Conservation (phyloP, 2,329 filamentous ascomycete species). For the Trichoderma endophyticum region DNA sequence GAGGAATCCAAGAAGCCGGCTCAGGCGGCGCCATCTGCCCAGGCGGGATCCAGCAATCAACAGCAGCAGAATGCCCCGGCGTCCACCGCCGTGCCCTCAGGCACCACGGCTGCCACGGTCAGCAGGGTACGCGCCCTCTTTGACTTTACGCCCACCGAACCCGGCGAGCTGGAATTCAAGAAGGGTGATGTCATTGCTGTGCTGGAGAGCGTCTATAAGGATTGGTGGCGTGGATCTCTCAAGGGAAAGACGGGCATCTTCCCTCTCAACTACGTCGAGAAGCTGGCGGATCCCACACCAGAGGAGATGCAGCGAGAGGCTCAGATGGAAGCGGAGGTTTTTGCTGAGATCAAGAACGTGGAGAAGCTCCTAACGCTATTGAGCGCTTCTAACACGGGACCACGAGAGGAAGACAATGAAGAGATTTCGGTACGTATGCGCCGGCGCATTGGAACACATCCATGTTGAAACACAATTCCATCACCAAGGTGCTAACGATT, state of each 20-base stretch:
- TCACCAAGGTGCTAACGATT: slow-evolving; percentile 27
- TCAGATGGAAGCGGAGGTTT: slow-evolving; percentile 79
- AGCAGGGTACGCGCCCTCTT: slow-evolving; percentile 90
- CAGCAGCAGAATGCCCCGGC: slow-evolving; percentile 37
- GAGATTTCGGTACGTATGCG: slow-evolving; percentile 72
- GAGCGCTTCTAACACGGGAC: slow-evolving; percentile 78
- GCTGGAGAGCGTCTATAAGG: slow-evolving; percentile 95
- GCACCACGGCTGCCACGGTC: slow-evolving; percentile 93
- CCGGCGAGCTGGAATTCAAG: slow-evolving; percentile 91
- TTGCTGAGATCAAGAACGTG: slow-evolving; percentile 62
- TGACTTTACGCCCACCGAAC: slow-evolving; percentile 91
- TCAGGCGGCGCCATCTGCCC: slow-evolving; percentile 30
- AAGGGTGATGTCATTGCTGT: slow-evolving; percentile 98
- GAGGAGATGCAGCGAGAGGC: slow-evolving; percentile 94
- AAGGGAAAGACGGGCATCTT: slow-evolving; percentile 96
- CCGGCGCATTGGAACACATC: not conserved
- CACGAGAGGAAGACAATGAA: slow-evolving; percentile 88
- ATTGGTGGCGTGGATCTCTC: slow-evolving; percentile 98
- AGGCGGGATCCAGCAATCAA: slow-evolving; percentile 37
- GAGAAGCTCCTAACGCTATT: slow-evolving; percentile 78
- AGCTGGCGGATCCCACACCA: slow-evolving; percentile 87
- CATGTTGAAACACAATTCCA: not conserved
- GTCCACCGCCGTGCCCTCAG: slow-evolving; percentile 62
- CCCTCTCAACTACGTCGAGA: slow-evolving; percentile 97
- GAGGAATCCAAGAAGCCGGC: slow-evolving; percentile 61